phyloP scores from a whole-genome alignment of 2,329 filamentous ascomycete genomes.

The Davidsoniella neocaledoniae region DNA sequence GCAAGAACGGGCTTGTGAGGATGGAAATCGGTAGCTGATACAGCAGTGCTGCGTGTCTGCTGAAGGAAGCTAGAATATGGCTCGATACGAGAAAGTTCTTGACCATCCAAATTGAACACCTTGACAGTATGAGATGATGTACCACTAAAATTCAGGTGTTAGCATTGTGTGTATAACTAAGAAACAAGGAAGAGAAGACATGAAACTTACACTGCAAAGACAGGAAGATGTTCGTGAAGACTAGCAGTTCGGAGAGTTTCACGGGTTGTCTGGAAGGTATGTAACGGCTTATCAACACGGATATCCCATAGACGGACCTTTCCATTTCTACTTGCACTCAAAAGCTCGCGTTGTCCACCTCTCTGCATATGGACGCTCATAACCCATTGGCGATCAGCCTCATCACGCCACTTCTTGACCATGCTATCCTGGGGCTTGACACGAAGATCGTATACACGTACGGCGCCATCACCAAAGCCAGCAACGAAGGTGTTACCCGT shows the following conservation, averaged over 20 bases:
- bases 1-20: constrained; percentile 85
- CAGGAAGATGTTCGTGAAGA: constrained; percentile 89
- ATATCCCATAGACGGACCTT: constrained; percentile 96
- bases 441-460: constrained; percentile 86
- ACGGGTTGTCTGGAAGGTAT: constrained; percentile 55
- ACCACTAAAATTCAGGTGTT: constrained; percentile 37
- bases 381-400: constrained; percentile 73
- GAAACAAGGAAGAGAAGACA: background rate
- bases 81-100: constrained; percentile 65
- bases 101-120: constrained; percentile 76
- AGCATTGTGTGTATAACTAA: background rate
- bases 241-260: constrained; percentile 71
- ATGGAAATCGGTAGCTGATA: constrained; percentile 84
- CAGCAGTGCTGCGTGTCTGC: constrained; percentile 63
- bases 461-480: constrained; percentile 87
- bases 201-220: constrained; percentile 71
- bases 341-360: constrained; percentile 76
- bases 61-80: constrained; percentile 81
- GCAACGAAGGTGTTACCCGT: constrained; percentile 92
- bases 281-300: constrained; percentile 62
- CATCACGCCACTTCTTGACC: constrained; percentile 94
- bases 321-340: constrained; percentile 81
- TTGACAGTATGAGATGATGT: constrained; percentile 79
- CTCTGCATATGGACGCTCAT: constrained; percentile 94
- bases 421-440: constrained; percentile 72